Conservation (phyloP, 2,329 filamentous ascomycete genomes). For the Phaeosphaeriaceae sp. region DNA sequence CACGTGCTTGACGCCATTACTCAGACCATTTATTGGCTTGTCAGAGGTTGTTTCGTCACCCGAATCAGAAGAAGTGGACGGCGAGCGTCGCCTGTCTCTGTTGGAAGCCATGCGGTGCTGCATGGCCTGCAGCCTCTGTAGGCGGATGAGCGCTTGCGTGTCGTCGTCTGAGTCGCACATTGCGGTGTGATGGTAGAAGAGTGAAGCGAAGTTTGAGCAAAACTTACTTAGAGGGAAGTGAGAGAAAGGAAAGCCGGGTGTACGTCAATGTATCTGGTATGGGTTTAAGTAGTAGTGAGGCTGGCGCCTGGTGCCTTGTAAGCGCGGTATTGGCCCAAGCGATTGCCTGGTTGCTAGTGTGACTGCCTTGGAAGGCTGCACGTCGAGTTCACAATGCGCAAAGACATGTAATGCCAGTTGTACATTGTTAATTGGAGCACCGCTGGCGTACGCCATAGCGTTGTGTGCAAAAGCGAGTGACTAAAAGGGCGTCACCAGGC, state of each 20-base stretch:
- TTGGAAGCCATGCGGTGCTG: background rate
- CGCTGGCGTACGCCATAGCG: background rate
- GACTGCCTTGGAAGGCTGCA: background rate
- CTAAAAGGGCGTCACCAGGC: too few species aligned
- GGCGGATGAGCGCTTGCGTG: background rate
- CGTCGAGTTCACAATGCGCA: background rate
- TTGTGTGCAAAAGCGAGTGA: background rate
- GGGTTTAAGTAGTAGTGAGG: background rate
- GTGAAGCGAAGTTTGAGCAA: too few species aligned
- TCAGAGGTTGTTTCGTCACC: background rate
- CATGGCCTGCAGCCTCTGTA: background rate
- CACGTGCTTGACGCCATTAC: constrained; percentile 7
- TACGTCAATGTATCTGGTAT: background rate
- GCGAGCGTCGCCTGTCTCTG: background rate
- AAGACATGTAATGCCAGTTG: background rate
- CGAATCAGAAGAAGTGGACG: background rate
- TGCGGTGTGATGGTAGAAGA: too few species aligned
- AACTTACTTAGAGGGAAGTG: too few species aligned
- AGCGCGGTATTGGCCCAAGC: background rate
- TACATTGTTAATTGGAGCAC: background rate
- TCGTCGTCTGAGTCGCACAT: background rate
- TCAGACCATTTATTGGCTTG: background rate
- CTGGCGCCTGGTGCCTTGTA: background rate
- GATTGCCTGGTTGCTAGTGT: background rate
- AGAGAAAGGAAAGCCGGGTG: too few species aligned